Base-by-base conservation (phyloP, 805 yeast species). In the Groenewaldozyma tartarivorans region DNA sequence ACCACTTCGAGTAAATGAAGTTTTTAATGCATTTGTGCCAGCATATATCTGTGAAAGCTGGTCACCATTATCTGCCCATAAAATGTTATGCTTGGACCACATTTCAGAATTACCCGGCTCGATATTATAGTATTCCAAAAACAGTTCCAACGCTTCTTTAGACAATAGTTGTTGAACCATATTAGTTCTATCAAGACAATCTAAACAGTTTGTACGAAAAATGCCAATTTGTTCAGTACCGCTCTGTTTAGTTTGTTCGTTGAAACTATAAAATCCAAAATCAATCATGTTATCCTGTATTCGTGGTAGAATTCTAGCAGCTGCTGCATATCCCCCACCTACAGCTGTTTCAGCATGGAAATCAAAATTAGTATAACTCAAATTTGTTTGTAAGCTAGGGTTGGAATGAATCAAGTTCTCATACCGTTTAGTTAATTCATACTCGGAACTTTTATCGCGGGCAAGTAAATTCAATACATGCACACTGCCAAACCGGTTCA, bases 31-130 rank as follows among this genome's bases (percentile, higher is more conserved):
- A 46, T 94, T 94, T 0, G 99, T 92, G 21, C 98, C 97, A 0
- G 98, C 90, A 61, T 92, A 92, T 15, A 92, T 90, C 57, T 85
- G 94, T 2, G 96, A 85, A 3, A 92, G 79, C 49, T 86, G 95
- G 60, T 92, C 98, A 42, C 98, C 99, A 60, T 92, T 92, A 59
- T 92, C 96, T 1, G 99, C 99, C 98, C 98, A 92, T 16, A 92
- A 64, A 4, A 83, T 74, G 50, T 88, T 84, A 49, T 88, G 95
- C 41, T 79, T 79, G n/a, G 68, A 62, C 56, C 78, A 71, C 20
- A 84, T 63, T 16, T 79, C 90, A 3, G 66, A 69, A 30, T 62
- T 48, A 7, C 56, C 48, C 35, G 51, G 58, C 9, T 57, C 44
- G 47, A 77, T 73, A 5, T 68, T 61, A 43, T 80, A 75, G 43